These are phyloP conservation scores for Zoysia japonica DNA, from an alignment of 176 grass and related monocot species.

Conservation along the genomic window DNA sequence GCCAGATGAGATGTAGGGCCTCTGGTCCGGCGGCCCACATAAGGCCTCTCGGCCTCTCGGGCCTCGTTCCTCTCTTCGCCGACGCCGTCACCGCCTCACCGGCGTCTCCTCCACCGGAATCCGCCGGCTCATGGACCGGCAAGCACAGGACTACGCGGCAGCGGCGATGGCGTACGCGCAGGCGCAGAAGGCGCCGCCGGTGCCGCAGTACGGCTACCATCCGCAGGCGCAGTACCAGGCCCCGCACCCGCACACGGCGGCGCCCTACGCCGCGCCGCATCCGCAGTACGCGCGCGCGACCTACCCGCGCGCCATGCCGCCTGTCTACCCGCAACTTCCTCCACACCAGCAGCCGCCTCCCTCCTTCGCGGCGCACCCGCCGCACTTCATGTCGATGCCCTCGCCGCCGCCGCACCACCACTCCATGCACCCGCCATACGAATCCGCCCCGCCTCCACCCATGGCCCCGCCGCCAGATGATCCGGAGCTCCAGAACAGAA, in stretches of 20 bases:
- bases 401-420: slow-evolving; percentile 43
- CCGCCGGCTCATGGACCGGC: slow-evolving; percentile 59
- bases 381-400: slow-evolving; percentile 51
- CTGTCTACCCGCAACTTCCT: slow-evolving; percentile 55
- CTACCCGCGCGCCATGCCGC: slow-evolving; percentile 59
- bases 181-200: slow-evolving; percentile 59
- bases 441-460: slow-evolving; percentile 53
- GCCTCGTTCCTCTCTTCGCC: slow-evolving; percentile 14
- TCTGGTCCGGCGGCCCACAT: neutral
- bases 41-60: neutral
- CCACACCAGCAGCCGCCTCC: slow-evolving; percentile 51
- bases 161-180: slow-evolving; percentile 83
- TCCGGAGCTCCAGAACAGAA: slow-evolving; percentile 91
- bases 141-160: slow-evolving; percentile 74
- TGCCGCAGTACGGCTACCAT: slow-evolving; percentile 74
- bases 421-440: slow-evolving; percentile 61
- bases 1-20: neutral
- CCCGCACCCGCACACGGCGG: slow-evolving; percentile 54
- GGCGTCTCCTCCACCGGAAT: neutral
- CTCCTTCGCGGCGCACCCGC: slow-evolving; percentile 44
- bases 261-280: slow-evolving; percentile 50
- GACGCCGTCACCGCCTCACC: slow-evolving; percentile 18
- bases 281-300: slow-evolving; percentile 69
- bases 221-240: slow-evolving; percentile 69
- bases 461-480: slow-evolving; percentile 64